phyloP scores from a whole-genome alignment of 352 stramenopile genomes.

The Pythium brachiatum region DNA sequence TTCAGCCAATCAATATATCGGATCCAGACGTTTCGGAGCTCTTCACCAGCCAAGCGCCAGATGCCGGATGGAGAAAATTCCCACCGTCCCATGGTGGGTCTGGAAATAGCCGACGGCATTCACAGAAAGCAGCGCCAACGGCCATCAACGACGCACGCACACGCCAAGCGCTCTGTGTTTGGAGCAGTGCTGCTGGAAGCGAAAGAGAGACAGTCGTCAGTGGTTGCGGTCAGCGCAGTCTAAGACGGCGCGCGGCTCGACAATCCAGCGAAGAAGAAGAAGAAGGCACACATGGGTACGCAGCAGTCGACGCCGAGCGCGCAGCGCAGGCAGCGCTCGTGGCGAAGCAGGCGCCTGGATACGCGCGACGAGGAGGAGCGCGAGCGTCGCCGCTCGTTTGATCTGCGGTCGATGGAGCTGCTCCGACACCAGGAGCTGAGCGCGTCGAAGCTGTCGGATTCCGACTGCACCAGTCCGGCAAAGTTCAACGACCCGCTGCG shows the following conservation, averaged over 20 bases:
- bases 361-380: neutral
- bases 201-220: too few relatives aligned
- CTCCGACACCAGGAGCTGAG: conserved; percentile 22
- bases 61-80: conserved; percentile 4
- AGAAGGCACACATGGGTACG: conserved; percentile 15
- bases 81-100: neutral
- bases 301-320: conserved; percentile 20
- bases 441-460: conserved; percentile 10
- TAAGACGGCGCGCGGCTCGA: neutral
- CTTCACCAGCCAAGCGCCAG: neutral
- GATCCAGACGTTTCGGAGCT: conserved; percentile 13
- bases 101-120: conserved; percentile 1
- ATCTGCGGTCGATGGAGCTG: conserved; percentile 15
- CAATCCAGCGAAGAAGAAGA: too few relatives aligned
- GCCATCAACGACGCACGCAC: neutral
- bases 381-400: neutral
- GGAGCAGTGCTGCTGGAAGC: too few relatives aligned
- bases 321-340: conserved; percentile 9
- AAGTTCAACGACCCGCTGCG: conserved; percentile 28
- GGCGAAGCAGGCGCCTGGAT: conserved; percentile 1
- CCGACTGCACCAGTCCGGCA: conserved; percentile 10
- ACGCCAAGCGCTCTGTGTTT: too few relatives aligned
- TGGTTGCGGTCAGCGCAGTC: too few relatives aligned
- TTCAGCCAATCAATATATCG: conserved; percentile 14
- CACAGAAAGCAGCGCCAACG: neutral